Evolutionary conservation across 768 basidiomycete species (phyloP).

Genomic region (Rhizopogon rudus): DNA sequence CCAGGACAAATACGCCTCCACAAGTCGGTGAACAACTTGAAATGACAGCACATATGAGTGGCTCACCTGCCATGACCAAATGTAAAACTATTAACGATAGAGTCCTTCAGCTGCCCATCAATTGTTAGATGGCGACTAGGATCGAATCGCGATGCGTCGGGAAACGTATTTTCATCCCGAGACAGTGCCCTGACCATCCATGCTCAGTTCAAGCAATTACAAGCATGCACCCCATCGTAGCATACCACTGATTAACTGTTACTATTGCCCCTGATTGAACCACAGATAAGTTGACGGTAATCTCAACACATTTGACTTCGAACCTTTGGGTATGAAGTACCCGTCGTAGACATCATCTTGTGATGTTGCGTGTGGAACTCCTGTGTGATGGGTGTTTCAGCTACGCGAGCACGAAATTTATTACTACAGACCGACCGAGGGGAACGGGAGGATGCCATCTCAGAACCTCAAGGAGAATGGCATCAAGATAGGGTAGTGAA

Average conservation of each 20-base stretch:
- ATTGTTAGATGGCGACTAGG: neutral
- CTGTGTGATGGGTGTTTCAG: neutral
- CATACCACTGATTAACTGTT: neutral
- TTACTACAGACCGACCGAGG: constrained; percentile 10
- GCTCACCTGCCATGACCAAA: neutral
- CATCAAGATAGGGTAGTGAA: constrained; percentile 21
- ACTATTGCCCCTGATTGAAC: neutral
- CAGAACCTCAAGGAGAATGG: constrained; percentile 16
- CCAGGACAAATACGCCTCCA: neutral
- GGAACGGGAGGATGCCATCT: constrained; percentile 20
- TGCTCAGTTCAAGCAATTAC: neutral
- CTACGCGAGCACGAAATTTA: neutral
- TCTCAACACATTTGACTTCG: constrained; percentile 13
- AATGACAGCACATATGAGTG: neutral
- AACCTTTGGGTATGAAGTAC: constrained; percentile 47
- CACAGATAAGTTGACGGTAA: neutral
- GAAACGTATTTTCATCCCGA: neutral
- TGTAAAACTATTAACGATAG: neutral
- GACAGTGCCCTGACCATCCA: neutral
- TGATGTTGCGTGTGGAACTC: constrained; percentile 20
- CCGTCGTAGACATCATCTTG: constrained; percentile 34
- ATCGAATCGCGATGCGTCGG: neutral
- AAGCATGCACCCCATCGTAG: no score
- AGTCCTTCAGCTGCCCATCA: neutral
- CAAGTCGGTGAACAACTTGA: neutral